phyloP scores from a whole-genome alignment of 179 eudicot species.

The Drosera spatulata region DNA sequence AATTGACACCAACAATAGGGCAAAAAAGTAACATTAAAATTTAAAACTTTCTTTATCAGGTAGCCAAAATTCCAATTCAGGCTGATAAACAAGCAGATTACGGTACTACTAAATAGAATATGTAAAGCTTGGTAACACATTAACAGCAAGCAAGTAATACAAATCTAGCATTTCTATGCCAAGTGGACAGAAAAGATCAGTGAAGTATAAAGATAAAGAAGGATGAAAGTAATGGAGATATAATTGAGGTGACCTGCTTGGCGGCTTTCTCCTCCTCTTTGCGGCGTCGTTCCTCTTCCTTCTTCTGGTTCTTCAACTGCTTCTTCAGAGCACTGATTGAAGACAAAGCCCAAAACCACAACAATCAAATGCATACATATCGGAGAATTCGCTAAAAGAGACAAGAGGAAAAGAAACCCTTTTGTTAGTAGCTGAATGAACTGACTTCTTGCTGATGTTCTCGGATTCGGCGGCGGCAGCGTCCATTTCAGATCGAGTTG shows the following conservation, averaged over 20 bases:
- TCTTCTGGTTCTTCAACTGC: conserved; percentile 41
- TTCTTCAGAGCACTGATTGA: conserved; percentile 33
- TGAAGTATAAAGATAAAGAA: neutral
- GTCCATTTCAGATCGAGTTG: no score
- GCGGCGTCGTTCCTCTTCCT: conserved; percentile 47
- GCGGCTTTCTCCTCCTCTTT: conserved; percentile 54
- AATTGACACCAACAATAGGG: no score
- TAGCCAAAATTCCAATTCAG: no score
- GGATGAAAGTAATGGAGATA: no score
- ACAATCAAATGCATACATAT: neutral
- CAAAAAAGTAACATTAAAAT: no score
- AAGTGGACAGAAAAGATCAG: neutral
- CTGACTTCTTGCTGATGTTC: conserved; percentile 22
- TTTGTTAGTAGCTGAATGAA: neutral
- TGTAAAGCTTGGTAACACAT: no score
- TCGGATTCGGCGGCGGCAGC: conserved; percentile 11
- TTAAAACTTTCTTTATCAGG: no score
- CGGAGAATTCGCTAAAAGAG: neutral
- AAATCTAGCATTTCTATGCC: no score
- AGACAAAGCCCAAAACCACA: neutral
- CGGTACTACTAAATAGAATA: no score
- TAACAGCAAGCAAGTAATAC: no score
- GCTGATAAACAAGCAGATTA: no score
- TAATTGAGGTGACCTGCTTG: neutral
- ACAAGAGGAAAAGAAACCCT: neutral